A percentile compares a stretch with the other conserved stretches of the same genome.
Evolutionary conservation across 2,329 filamentous ascomycete species (phyloP).

Genomic region (Gnomoniopsis smithogilvyi): DNA sequence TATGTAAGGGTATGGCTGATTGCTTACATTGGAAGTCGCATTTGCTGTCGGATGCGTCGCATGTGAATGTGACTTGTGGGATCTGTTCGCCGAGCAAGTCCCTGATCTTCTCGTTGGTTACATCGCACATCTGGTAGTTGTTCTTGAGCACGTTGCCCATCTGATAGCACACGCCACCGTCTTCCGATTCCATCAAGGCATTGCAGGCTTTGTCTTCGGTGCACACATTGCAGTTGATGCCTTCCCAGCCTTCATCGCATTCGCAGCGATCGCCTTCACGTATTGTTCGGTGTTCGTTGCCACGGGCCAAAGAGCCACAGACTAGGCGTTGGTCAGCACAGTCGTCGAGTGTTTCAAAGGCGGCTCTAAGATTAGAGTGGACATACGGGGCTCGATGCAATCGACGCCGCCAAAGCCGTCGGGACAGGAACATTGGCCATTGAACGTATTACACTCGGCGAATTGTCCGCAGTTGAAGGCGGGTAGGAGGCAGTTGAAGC

Average conservation of each 20-base stretch:
- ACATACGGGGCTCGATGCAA: conserved; percentile 74
- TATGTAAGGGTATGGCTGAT: conserved; percentile 28
- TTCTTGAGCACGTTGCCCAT: conserved; percentile 87
- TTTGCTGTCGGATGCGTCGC: conserved; percentile 67
- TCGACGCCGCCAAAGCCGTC: conserved; percentile 92
- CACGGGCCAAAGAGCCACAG: conserved; percentile 83
- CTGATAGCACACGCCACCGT: conserved; percentile 87
- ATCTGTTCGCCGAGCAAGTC: conserved; percentile 80
- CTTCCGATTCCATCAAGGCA: conserved; percentile 77
- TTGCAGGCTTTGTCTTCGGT: conserved; percentile 79
- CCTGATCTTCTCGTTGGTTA: conserved; percentile 92
- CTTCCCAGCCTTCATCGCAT: conserved; percentile 90
- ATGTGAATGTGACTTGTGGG: conserved; percentile 93
- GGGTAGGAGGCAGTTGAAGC: conserved; percentile 97
- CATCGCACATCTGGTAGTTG: conserved; percentile 97
- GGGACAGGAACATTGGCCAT: conserved; percentile 90
- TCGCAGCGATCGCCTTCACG: conserved; percentile 70
- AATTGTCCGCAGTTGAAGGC: conserved; percentile 91
- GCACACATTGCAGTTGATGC: conserved; percentile 98
- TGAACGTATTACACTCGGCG: conserved; percentile 81
- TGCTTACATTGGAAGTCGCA: conserved; percentile 91
- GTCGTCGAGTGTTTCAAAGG: background rate
- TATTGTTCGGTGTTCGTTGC: conserved; percentile 68
- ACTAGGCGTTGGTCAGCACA: conserved; percentile 40
- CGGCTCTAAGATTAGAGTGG: background rate